Evolutionary conservation across 306 rosid genomes (phyloP), one percentile per base, ranked within the genome.

Genomic region (Vigna hirtella): DNA sequence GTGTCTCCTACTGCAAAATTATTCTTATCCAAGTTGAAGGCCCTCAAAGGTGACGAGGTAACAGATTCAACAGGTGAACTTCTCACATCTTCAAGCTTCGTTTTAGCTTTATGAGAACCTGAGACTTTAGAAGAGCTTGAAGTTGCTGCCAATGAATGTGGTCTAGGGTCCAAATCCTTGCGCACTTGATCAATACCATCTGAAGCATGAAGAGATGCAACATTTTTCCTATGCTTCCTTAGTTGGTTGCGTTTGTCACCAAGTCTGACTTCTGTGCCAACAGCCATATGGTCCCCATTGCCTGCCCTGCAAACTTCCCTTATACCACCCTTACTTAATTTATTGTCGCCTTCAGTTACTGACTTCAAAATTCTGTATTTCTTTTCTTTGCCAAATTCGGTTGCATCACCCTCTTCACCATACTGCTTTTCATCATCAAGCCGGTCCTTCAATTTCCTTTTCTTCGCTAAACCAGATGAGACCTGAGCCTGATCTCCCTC

Each of bases 61-160:
- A 90, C 92, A 17, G 98, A 93, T 80, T 87, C 93, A 43, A 87
- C 91, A 4, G 98, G 90, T 24, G 93, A 93, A 68, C 83, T 86
- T 82, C 80, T 88, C 64, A 79, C 85, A 52, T 85, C 90, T 72
- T 82, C 89, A 82, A 83, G 55, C 71, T 89, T 79, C 75, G 83
- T 84, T 71, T 86, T 87, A 14, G 48, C 79, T 84, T 70, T 85
- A 75, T 65, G 82, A 76, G 89, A 87, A 36, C 89, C 84, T 50
- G 97, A 91, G 74, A 87, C 80, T 85, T 91, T 89, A 64, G 98
- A 93, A 78, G 93, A 91, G 87, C 90, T 91, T 76, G 98, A 93
- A 73, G 86, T 85, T 53, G 91, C 89, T 52, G 87, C 91, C 71
- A 61, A 12, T 20, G 88, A 86, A 81, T 83, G 81, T 18, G 78